phyloP scores from a whole-genome alignment of 345 rosid species.

The Populus simonii region DNA sequence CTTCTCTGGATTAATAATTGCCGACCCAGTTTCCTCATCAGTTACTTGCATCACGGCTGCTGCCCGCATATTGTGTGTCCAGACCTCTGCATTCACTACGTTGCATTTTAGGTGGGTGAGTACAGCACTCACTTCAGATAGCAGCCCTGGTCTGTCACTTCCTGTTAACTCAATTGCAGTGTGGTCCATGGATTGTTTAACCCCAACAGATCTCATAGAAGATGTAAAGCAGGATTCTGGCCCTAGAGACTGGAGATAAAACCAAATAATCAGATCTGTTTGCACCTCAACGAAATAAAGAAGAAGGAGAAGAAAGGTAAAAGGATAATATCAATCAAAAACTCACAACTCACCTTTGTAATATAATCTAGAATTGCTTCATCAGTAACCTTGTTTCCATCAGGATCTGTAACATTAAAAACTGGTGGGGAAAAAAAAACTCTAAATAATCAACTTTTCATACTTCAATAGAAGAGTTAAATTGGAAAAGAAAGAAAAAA shows the following conservation, averaged over 20 bases:
- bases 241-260: constrained; percentile 60
- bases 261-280: constrained; percentile 14
- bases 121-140: constrained; percentile 87
- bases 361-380: constrained; percentile 74
- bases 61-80: constrained; percentile 92
- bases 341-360: constrained; percentile 50
- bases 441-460: constrained; percentile 8
- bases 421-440: constrained; percentile 38
- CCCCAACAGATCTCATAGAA: constrained; percentile 68
- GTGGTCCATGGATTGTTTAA: constrained; percentile 62
- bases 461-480: not conserved
- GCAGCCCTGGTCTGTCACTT: constrained; percentile 83
- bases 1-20: constrained; percentile 61
- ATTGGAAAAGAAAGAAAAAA: not conserved
- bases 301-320: not conserved
- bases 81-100: constrained; percentile 76
- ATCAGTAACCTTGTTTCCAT: constrained; percentile 76
- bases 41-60: constrained; percentile 92
- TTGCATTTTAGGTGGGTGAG: constrained; percentile 78
- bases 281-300: not conserved
- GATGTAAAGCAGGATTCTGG: constrained; percentile 71
- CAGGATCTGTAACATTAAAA: constrained; percentile 82
- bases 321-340: not conserved
- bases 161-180: constrained; percentile 83
- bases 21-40: constrained; percentile 61